These are phyloP conservation scores for Udeniomyces megalosporus DNA, from an alignment of 768 basidiomycete genomes.

Conservation along the genomic window DNA sequence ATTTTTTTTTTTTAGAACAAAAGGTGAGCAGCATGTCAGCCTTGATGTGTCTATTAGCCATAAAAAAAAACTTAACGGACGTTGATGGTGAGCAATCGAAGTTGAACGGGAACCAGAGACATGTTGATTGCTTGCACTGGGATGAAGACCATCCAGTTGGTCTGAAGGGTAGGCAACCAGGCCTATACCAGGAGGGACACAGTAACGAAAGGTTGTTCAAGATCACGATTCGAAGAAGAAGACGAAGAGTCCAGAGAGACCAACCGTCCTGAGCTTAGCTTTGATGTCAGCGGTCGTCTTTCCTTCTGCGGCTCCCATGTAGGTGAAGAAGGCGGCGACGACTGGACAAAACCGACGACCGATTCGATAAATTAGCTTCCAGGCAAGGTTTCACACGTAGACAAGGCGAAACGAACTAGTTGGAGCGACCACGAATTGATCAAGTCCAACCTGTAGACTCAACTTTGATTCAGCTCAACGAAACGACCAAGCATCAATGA, in stretches of 20 bases:
- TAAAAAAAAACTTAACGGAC: background rate
- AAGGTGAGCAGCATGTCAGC: background rate
- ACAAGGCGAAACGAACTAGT: no score
- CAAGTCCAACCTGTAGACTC: constrained; percentile 8
- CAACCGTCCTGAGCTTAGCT: constrained; percentile 6
- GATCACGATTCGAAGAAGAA: background rate
- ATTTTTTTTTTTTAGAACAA: no score
- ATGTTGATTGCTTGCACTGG: constrained; percentile 15
- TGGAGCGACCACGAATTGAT: constrained; percentile 11
- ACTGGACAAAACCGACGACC: background rate
- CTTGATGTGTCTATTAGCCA: background rate
- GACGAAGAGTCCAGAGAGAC: background rate
- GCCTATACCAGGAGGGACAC: background rate
- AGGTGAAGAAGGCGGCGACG: constrained; percentile 3
- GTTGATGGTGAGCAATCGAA: constrained; percentile 14
- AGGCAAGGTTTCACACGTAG: no score
- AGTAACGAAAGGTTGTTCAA: background rate
- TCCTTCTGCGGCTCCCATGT: constrained; percentile 7
- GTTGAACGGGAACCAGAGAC: constrained; percentile 3
- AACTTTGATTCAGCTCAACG: background rate
- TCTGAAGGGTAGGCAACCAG: constrained; percentile 10
- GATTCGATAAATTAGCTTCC: no score
- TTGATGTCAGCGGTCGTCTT: constrained; percentile 2
- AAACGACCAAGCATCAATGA: background rate
- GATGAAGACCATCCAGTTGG: constrained; percentile 17